Evolutionary conservation across 2,329 filamentous ascomycete species (phyloP).

Genomic region (Venturia effusa): DNA sequence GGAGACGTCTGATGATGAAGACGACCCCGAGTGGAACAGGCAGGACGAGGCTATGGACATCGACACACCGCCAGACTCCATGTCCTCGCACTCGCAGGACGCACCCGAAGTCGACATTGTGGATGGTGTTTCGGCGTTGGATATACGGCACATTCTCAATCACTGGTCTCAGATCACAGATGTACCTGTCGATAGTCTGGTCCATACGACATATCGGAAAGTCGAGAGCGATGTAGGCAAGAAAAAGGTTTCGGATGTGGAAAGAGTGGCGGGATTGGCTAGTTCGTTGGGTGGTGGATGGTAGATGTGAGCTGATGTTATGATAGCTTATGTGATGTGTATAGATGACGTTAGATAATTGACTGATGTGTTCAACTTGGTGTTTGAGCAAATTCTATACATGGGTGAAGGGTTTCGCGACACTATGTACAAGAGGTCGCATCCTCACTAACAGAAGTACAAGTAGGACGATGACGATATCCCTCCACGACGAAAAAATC

Average conservation of each 20-base stretch:
- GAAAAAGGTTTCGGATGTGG: conserved; percentile 54
- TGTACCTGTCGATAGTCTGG: conserved; percentile 59
- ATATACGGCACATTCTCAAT: conserved; percentile 56
- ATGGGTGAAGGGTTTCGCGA: too few species aligned
- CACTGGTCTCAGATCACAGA: conserved; percentile 64
- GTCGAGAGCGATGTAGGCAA: conserved; percentile 95
- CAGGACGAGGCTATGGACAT: conserved; percentile 16
- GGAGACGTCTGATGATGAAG: conserved; percentile 17
- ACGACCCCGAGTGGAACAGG: conserved; percentile 15
- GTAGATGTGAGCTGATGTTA: conserved; percentile 34
- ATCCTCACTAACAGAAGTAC: too few species aligned
- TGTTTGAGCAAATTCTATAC: too few species aligned
- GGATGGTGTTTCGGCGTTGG: conserved; percentile 54
- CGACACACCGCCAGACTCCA: conserved; percentile 63
- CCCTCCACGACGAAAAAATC: too few species aligned
- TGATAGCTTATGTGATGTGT: neutral
- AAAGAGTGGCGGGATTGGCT: conserved; percentile 78
- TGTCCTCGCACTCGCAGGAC: conserved; percentile 31
- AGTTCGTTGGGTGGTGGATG: conserved; percentile 89
- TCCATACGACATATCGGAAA: conserved; percentile 79
- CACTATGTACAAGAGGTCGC: too few species aligned
- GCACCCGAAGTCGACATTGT: conserved; percentile 33
- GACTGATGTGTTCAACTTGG: too few species aligned
- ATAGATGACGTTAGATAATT: too few species aligned
- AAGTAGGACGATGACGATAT: too few species aligned